Base-by-base conservation (phyloP, 768 basidiomycete species). In the Trametes villosa region DNA sequence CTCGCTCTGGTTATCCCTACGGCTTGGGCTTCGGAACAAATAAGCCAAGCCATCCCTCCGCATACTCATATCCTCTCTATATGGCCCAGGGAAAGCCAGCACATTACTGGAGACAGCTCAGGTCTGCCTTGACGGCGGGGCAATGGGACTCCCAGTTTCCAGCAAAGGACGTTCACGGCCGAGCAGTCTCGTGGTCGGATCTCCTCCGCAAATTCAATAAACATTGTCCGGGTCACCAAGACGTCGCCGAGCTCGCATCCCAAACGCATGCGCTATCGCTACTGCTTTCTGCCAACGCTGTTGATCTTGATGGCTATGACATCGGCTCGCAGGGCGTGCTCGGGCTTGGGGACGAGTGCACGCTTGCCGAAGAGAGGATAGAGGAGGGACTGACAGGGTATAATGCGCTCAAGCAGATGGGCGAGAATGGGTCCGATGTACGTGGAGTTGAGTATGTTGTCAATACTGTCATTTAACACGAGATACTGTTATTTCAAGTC, bases 151-250 rank as follows among this genome's bases (percentile, higher is more conserved):
- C 87, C 7, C 63, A 75, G 2, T 70, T 71, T 27, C 91, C 92
- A 0, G 89, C 87, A 4, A 89, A 81, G 65, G 75, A 83, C 0
- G 80, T 79, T 30, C 83, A 83, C 30, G 87, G 83, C 15, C 60
- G 68, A 0, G 65, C 72, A 4, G 71, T 94, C 17, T 76, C 86
- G 12, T 95, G 93, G 93, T 78, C 86, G 1, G 89, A 92, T 68
- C 82, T 94, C 13, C 74, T 94, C 40, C 83, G 91, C 64, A 95
- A 95, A 74, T 93, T 92, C 77, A 87, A 89, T 71, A 95, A 95
- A 64, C 93, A 95, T 65, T 89, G 87, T 67, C 73, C 72, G 6
- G 86, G 87, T 0, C 85, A 80, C 65, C 67, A 72, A 61, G 86
- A 87, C 58, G 77, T 89, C 15, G 79, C 85, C 3, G 85, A 88